Base-by-base conservation (phyloP, 2,329 filamentous ascomycete genomes). In the Colletotrichum truncatum region DNA sequence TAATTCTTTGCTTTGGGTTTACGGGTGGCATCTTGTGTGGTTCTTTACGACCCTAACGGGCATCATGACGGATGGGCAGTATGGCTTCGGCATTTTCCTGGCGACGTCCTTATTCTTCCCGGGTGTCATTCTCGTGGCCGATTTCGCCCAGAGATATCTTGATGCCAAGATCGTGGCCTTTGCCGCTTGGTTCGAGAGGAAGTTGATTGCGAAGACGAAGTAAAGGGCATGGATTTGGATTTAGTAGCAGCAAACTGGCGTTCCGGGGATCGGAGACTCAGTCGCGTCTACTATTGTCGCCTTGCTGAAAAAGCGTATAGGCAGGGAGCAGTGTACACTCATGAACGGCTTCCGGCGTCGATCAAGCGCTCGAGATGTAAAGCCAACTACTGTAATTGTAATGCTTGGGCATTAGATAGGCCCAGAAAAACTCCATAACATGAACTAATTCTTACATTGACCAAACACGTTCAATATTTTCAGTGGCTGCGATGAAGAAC, bases 1-100 rank as follows among this genome's bases (percentile, higher is more conserved):
- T 68, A 89, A 89, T 0, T 88, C 88, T 0, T 74, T 91, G 1
- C 76, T 91, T 1, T 85, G 81, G 80, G 81, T 81, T 0, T 55
- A 91, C 1, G 89, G 88, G 4, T 55, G 48, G 39, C 49, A 53
- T 10, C 32, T 54, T 21, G 18, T 46, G 9, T 48, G 25, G 5
- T 48, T 60, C 23, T 62, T 43, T 16, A 54, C 57, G 41, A 16
- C 14, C 21, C 6, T 65, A 3, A 55, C 57, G 12, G 62, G 62
- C 16, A n/a, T 34, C 7, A 8, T 16, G 14, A 48, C 57, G 8
- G 18, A 39, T 7, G 51, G 6, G 12, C 32, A 65, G 48, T 48
- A 38, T 9, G 28, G 23, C 2, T 41, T 36, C 23, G 58, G 56
- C 23, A 18, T 49, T 11, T 21, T 62, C 25, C 10, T 53, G n/a